Base-by-base conservation (phyloP, 306 rosid species). In the Quercus engelmannii region DNA sequence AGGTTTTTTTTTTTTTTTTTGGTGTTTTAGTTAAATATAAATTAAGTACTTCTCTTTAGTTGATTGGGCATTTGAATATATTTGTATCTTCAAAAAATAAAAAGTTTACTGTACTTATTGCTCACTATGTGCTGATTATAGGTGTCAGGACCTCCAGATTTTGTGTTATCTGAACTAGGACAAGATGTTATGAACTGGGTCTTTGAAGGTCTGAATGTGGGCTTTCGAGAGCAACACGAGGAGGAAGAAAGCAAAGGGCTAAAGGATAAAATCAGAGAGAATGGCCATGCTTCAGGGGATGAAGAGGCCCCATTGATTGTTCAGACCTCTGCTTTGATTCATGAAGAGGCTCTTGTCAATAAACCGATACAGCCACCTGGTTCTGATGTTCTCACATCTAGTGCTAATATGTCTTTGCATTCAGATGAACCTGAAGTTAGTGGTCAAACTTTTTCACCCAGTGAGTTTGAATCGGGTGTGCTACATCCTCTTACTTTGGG, bases 101-200 rank as follows among this genome's bases (percentile, higher is more conserved):
- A 49, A 49, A 10, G 1, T 3, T 25, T 19, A 41, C 55, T 62
- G 9, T 76, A 26, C 14, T 83, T 30, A 56, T 59, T 63, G 31
- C 49, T 80, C 9, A 28, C 64, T 35, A 52, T 19, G 1, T 68
- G 52, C 52, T 38, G 28, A 68, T 71, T 71, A 58, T 85, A 91
- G 97, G 78, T 81, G 76, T 81, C 74, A 4, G 81, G 83, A 61
- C 84, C 55, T 12, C 78, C 91, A 17, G 83, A 85, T 55, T 87
- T 82, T 80, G 92, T 90, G 4, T 85, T 89, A 64, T 84, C 90
- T 23, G 87, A 86, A 54, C 88, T 84, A 54, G 96, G 90, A 75
- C 85, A 86, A 69, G 74, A 73, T 68, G 85, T 79, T 49, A 84
- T 87, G 78, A 91, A 83, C 80, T 89, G 85, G 83, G 84, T 79